Evolutionary conservation across 148 eudicot genomes (phyloP), one percentile per base, ranked within the genome.

Genomic region (Limonium bicolor): DNA sequence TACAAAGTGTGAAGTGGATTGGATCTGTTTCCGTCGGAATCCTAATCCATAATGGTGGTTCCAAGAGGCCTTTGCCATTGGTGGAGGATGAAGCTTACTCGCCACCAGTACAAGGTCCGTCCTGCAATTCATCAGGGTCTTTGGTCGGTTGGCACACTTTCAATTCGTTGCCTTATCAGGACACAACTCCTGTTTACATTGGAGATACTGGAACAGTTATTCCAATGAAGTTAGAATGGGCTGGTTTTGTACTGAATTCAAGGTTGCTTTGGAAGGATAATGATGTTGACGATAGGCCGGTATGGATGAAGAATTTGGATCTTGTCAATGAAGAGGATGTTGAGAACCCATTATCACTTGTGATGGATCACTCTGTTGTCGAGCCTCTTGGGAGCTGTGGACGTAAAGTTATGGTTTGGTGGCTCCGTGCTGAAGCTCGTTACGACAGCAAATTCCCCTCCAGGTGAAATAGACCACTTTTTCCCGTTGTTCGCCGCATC

Each of bases 341-440:
- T 3, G 82, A 78, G 48, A 80, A 67, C 51, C 99, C 99, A 0
- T 47, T 90, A 20, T 78, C 85, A 14, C 41, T 90, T 57, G 49
- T 90, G 45, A 81, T 66, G 48, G 82, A 84, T 39, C 34, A 69
- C 13, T 73, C 93, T 20, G 70, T 71, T 33, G 88, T 90, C 34
- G 95, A 90, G 72, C 93, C 99, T 26, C 79, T 90, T 24, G 99
- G 99, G 22, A 69, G 72, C 47, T 90, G 99, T 69, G 99, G 99
- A 43, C 79, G 87, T 41, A 90, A 84, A 57, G 76, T 84, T 42
- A 61, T 90, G 85, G 62, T 84, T 34, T 90, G 99, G 99, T 90
- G 99, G 99, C 82, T 84, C 19, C 95, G 99, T 46, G 95, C 76
- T 53, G 99, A 90, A 67, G 99, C 95, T 43, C 84, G 95, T 13